phyloP scores from a whole-genome alignment of 164 flowering plant species.

The Tetracentron sinense region DNA sequence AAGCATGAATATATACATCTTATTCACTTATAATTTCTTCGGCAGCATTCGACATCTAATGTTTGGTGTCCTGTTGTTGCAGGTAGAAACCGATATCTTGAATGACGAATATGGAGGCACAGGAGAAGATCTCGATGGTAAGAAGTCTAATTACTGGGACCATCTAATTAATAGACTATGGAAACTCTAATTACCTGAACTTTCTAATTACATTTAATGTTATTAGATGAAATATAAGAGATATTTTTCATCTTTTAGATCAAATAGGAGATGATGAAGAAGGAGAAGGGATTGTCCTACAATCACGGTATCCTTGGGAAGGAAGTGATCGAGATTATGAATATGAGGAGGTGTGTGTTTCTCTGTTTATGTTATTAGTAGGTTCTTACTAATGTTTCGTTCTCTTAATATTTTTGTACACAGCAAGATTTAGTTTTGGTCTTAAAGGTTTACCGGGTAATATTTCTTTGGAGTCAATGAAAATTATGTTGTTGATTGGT shows the following conservation, averaged over 20 bases:
- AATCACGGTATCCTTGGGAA: slow-evolving; percentile 62
- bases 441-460: too few species aligned
- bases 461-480: neutral
- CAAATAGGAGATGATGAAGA: slow-evolving; percentile 45
- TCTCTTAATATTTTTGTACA: too few species aligned
- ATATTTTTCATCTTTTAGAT: slow-evolving; percentile 21
- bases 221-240: neutral
- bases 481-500: neutral
- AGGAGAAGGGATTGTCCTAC: slow-evolving; percentile 43
- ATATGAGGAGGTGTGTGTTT: slow-evolving; percentile 59
- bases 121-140: slow-evolving; percentile 68
- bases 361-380: too few species aligned
- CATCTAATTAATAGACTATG: neutral
- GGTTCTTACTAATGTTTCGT: too few species aligned
- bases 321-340: slow-evolving; percentile 68
- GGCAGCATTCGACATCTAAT: neutral
- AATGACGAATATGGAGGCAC: slow-evolving; percentile 56
- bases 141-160: neutral
- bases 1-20: neutral
- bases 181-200: neutral
- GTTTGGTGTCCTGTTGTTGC: slow-evolving; percentile 13
- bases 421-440: too few species aligned
- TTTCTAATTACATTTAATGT: neutral
- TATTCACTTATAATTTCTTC: neutral
- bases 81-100: slow-evolving; percentile 63